Evolutionary conservation across 192 early-diverging fungal species (phyloP), one percentile per base, ranked within the genome.

Genomic region (Piromyces finnis): DNA sequence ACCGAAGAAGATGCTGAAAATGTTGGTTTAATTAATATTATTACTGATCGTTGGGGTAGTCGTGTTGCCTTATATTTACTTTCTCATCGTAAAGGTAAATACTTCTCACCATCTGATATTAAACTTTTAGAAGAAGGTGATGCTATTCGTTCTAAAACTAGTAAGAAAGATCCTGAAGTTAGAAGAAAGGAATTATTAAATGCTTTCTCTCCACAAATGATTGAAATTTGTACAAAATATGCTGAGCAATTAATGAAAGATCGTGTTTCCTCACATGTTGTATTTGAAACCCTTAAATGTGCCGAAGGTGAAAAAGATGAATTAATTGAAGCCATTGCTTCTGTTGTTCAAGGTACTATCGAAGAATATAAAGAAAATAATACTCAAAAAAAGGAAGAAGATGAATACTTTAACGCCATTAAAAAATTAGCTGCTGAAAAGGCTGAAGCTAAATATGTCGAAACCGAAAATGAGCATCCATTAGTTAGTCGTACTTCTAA

Each of bases 131-230:
- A 86, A 78, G 88, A 82, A 30, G 87, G 88, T 82, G 96, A 97
- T 83, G 83, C 81, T 16, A 87, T 96, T 32, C 87, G 94, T 77
- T 84, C 84, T 41, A 86, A 85, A 80, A 97, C 94, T 5, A 77
- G 79, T 29, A 97, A 97, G 85, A 98, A 98, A 87, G 94, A 96
- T 78, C 89, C 93, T 3, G 80, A 84, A 77, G 28, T 88, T 77
- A 84, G 93, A 78, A 85, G 88, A 41, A 80, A 86, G 30, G 94
- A 98, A 84, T 87, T 98, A 79, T 84, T 92, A 30, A 84, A 85
- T 28, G 84, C 86, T 41, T 85, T 93, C 15, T 91, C 91, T 16
- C 88, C 88, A 6, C 59, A 83, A 2, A 85, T 97, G 87, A 83
- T 93, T 32, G 82, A 87, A 13, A 87, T 89, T 85, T 85, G 89